Conservation (phyloP, 139 green algal genomes). For the Volvox africanus region DNA sequence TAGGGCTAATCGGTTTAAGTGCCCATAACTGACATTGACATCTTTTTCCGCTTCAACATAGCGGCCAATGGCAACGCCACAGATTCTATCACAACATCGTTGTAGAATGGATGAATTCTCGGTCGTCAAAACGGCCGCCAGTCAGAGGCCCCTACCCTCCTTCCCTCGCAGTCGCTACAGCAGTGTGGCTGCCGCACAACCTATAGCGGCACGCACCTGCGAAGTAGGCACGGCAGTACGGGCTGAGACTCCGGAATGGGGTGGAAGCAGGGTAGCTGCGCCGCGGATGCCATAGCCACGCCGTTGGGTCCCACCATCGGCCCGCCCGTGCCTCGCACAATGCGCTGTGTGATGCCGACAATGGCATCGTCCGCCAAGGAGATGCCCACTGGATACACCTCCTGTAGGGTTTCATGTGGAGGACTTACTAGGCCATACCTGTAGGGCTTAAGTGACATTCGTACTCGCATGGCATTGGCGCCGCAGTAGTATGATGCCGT, state of each 20-base stretch:
- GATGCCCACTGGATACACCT: constrained; percentile 94
- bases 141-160: no score
- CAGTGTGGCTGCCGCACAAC: no score
- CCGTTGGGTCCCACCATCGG: neutral
- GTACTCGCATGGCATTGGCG: no score
- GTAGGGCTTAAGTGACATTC: no score
- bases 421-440: no score
- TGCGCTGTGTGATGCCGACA: constrained; percentile 77
- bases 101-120: no score
- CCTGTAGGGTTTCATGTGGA: constrained; percentile 9
- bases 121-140: no score
- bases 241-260: constrained; percentile 90
- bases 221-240: constrained; percentile 93
- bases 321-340: constrained; percentile 42
- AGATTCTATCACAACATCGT: no score
- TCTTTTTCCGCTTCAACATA: neutral
- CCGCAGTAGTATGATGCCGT: no score
- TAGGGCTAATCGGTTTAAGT: no score
- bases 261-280: constrained; percentile 81
- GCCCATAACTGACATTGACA: neutral
- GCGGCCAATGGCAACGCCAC: no score
- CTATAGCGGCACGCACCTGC: constrained; percentile 11
- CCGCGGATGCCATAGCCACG: neutral
- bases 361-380: constrained; percentile 90
- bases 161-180: no score